Evolutionary conservation across 2,329 filamentous ascomycete genomes (phyloP).

Genomic region (Sporothrix euskadiensis): DNA sequence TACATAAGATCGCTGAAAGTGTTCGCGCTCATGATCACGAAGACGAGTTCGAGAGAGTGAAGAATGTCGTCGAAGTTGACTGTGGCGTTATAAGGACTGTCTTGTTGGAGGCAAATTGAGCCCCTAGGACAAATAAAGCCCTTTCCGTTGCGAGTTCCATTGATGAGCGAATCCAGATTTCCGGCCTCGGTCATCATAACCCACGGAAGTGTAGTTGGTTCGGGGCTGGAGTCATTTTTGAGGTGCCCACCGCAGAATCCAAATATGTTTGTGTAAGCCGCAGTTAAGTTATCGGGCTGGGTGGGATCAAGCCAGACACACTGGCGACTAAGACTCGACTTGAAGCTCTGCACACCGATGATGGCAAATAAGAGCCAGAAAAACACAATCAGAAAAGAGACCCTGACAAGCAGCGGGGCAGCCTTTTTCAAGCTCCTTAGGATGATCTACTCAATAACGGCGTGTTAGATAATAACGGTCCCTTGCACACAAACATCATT

Average conservation of each 20-base stretch:
- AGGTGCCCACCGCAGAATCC: constrained; percentile 88
- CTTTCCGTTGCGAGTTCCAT: constrained; percentile 62
- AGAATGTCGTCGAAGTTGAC: constrained; percentile 94
- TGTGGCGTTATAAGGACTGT: constrained; percentile 79
- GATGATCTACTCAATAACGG: constrained; percentile 62
- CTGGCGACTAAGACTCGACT: constrained; percentile 73
- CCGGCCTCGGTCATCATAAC: constrained; percentile 47
- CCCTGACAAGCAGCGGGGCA: constrained; percentile 84
- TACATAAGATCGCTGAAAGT: constrained; percentile 96
- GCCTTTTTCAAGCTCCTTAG: constrained; percentile 93
- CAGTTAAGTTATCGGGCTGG: constrained; percentile 55
- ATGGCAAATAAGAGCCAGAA: constrained; percentile 99
- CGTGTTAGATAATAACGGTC: neutral
- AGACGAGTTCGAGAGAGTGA: constrained; percentile 89
- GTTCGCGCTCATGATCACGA: constrained; percentile 97
- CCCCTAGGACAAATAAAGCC: constrained; percentile 84
- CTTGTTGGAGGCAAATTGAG: constrained; percentile 77
- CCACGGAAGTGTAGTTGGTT: constrained; percentile 61
- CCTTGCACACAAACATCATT: too few species aligned
- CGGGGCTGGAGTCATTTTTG: constrained; percentile 55
- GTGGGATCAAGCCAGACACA: constrained; percentile 74
- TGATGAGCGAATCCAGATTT: constrained; percentile 49
- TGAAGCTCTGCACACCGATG: constrained; percentile 94
- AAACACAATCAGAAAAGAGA: constrained; percentile 91
- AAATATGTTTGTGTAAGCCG: constrained; percentile 62